phyloP scores from a whole-genome alignment of 2,329 filamentous ascomycete species.

The Colletotrichum sp. region DNA sequence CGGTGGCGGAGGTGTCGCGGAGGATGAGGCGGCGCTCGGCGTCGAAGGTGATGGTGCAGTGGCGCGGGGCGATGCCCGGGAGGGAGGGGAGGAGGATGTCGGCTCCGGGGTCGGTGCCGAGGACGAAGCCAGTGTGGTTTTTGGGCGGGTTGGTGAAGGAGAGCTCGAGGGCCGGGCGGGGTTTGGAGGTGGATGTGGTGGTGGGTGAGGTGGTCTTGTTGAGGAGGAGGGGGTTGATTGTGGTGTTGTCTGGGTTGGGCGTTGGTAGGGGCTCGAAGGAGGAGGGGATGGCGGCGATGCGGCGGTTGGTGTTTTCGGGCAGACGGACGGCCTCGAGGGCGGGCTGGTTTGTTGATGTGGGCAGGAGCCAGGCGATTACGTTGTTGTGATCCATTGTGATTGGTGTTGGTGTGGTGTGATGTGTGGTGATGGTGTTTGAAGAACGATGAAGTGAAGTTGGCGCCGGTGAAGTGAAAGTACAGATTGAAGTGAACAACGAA shows the following conservation, averaged over 20 bases:
- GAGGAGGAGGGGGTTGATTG: conserved; percentile 15
- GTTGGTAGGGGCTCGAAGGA: conserved; percentile 2
- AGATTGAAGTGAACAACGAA: background rate
- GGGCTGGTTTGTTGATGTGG: conserved; percentile 18
- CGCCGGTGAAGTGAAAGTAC: background rate
- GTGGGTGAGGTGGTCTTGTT: background rate
- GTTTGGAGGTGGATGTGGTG: background rate
- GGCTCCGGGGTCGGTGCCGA: conserved; percentile 42
- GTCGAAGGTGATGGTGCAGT: conserved; percentile 45
- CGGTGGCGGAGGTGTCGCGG: conserved; percentile 40
- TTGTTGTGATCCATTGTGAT: conserved; percentile 9
- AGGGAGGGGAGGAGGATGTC: conserved; percentile 41
- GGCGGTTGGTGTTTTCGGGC: conserved; percentile 9
- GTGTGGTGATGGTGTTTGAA: background rate
- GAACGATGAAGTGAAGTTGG: background rate
- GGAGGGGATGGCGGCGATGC: conserved; percentile 7
- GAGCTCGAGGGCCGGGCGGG: conserved; percentile 36
- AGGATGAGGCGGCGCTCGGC: conserved; percentile 40
- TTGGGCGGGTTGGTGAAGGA: conserved; percentile 38
- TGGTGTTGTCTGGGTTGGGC: background rate
- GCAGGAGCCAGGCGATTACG: conserved; percentile 23
- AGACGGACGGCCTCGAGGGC: conserved; percentile 18
- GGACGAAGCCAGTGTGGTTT: conserved; percentile 39
- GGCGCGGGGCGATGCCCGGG: conserved; percentile 37
- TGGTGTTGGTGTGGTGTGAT: background rate